Evolutionary conservation across 495 filamentous ascomycete species (phyloP).

Genomic region (Annulohypoxylon nitens): DNA sequence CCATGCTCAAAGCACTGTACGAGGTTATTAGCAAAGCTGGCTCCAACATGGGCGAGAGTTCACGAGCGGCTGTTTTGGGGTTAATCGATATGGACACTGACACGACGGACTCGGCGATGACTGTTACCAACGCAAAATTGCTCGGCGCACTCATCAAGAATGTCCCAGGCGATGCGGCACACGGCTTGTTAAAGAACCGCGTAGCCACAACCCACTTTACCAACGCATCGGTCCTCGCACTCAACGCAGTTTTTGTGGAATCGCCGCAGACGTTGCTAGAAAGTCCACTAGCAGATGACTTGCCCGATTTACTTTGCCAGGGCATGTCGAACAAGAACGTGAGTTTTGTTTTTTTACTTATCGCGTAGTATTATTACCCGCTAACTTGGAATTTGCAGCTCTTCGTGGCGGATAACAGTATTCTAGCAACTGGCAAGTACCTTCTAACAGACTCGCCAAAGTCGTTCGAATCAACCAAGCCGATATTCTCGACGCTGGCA

Average conservation of each 20-base stretch:
- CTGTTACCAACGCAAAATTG: slow-evolving; percentile 88
- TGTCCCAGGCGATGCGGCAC: slow-evolving; percentile 74
- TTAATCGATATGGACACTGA: slow-evolving; percentile 88
- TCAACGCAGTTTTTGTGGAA: slow-evolving; percentile 90
- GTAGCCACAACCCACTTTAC: slow-evolving; percentile 79
- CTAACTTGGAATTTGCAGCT: slow-evolving; percentile 61
- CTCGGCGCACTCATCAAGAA: slow-evolving; percentile 91
- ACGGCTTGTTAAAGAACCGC: slow-evolving; percentile 81
- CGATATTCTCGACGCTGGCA: slow-evolving; percentile 81
- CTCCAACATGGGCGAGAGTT: slow-evolving; percentile 91
- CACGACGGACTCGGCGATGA: slow-evolving; percentile 78
- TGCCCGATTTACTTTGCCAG: slow-evolving; percentile 80
- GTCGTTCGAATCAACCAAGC: slow-evolving; percentile 77
- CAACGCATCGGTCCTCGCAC: slow-evolving; percentile 75
- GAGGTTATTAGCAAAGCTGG: slow-evolving; percentile 97
- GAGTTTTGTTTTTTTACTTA: slow-evolving; percentile 51
- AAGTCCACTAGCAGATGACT: slow-evolving; percentile 73
- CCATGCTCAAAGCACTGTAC: slow-evolving; percentile 97
- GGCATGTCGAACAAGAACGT: slow-evolving; percentile 83
- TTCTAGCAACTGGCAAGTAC: slow-evolving; percentile 96
- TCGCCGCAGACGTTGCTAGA: slow-evolving; percentile 75
- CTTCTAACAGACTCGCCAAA: slow-evolving; percentile 75
- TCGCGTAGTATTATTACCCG: not conserved
- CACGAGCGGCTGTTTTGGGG: slow-evolving; percentile 80
- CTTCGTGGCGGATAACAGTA: slow-evolving; percentile 88